phyloP scores from a whole-genome alignment of 148 eudicot genomes.

The Polygonum aviculare region DNA sequence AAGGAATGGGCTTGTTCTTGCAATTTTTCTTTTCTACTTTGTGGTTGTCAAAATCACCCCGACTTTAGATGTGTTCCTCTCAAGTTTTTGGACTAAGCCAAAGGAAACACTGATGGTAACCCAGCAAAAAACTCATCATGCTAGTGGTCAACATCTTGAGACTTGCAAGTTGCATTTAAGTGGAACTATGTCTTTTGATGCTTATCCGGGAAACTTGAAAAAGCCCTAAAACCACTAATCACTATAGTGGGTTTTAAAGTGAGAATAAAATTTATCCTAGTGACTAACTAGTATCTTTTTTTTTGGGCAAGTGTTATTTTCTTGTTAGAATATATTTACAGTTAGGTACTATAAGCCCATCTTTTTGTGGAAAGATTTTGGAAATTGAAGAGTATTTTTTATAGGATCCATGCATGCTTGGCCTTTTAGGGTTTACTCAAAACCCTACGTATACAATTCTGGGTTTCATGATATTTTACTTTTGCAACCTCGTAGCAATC shows the following conservation, averaged over 20 bases:
- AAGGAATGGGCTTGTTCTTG: too few species aligned
- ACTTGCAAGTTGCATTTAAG: slow-evolving; percentile 3
- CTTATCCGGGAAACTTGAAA: slow-evolving; percentile 4
- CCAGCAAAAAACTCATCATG: background rate
- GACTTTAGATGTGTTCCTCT: slow-evolving; percentile 25
- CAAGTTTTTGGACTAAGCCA: slow-evolving; percentile 3
- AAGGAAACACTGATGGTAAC: slow-evolving; percentile 2
- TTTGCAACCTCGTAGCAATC: background rate
- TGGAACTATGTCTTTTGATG: slow-evolving; percentile 1
- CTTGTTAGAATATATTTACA: background rate
- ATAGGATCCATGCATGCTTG: too few species aligned
- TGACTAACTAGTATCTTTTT: background rate
- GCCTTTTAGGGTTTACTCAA: too few species aligned
- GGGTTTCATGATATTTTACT: background rate
- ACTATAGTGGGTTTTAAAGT: background rate
- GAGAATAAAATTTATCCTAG: background rate
- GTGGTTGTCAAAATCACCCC: slow-evolving; percentile 8
- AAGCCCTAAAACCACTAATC: background rate
- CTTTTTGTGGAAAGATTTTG: too few species aligned
- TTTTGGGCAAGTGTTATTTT: background rate
- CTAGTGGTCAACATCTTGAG: background rate
- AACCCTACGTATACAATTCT: background rate
- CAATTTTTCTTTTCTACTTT: too few species aligned
- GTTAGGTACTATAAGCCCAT: background rate
- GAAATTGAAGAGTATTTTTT: too few species aligned